A percentile compares a stretch with the other conserved stretches of the same genome.
Conservation (phyloP, 345 rosid species). For the Hypericum androsaemum region DNA sequence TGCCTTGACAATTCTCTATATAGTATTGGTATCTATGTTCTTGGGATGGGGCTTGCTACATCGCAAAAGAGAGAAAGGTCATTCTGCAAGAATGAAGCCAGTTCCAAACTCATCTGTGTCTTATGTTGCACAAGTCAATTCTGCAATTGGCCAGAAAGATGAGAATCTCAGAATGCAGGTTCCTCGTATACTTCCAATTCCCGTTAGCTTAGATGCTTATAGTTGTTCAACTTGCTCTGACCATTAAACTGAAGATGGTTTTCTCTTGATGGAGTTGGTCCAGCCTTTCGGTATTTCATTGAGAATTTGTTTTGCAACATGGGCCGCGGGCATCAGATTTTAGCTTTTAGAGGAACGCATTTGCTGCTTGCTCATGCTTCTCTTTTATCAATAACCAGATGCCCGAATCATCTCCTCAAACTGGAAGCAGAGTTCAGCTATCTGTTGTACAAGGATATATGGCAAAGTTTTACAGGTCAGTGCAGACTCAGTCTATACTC, state of each 20-base stretch:
- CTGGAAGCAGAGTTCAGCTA: slow-evolving; percentile 50
- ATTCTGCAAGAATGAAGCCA: slow-evolving; percentile 45
- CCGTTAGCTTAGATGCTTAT: background rate
- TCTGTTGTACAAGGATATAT: slow-evolving; percentile 83
- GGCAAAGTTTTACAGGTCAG: slow-evolving; percentile 75
- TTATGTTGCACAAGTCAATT: slow-evolving; percentile 31
- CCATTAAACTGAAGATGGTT: background rate
- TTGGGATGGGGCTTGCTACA: slow-evolving; percentile 71
- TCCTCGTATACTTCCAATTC: background rate
- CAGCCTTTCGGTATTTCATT: too few relatives aligned
- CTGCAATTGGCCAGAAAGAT: slow-evolving; percentile 40
- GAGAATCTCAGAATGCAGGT: slow-evolving; percentile 66
- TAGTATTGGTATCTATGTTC: slow-evolving; percentile 60
- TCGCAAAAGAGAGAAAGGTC: slow-evolving; percentile 43
- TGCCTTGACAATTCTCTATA: slow-evolving; percentile 56
- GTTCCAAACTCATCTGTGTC: slow-evolving; percentile 12
- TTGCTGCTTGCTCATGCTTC: slow-evolving; percentile 8
- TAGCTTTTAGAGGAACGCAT: background rate
- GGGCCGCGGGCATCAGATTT: too few relatives aligned
- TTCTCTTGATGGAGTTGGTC: too few relatives aligned
- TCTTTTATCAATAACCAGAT: slow-evolving; percentile 31
- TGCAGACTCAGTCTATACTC: slow-evolving; percentile 15
- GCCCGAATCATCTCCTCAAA: slow-evolving; percentile 59
- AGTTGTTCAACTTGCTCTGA: slow-evolving; percentile 2
- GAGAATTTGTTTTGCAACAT: too few relatives aligned